Conservation (phyloP, 495 filamentous ascomycete genomes). For the Aspergillus ellipticus region DNA sequence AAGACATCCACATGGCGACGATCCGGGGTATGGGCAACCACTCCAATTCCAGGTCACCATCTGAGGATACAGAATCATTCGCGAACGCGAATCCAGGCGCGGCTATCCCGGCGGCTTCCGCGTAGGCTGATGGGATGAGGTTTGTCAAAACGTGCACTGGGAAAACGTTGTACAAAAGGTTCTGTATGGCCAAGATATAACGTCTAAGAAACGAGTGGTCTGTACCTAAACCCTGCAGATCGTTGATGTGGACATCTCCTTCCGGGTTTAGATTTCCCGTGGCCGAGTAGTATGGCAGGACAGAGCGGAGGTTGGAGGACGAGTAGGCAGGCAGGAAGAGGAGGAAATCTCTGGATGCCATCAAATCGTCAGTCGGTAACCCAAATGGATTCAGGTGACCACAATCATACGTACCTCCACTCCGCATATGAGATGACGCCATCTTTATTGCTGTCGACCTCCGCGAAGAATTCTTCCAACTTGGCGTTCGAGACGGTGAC, state of each 20-base stretch:
- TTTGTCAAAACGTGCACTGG: conserved; percentile 36
- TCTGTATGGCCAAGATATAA: conserved; percentile 35
- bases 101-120: conserved; percentile 27
- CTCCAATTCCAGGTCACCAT: conserved; percentile 43
- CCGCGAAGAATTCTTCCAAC: conserved; percentile 78
- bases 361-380: conserved; percentile 20
- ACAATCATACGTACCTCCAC: conserved; percentile 72
- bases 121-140: conserved; percentile 38
- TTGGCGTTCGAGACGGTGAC: conserved; percentile 73
- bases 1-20: conserved; percentile 47
- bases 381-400: conserved; percentile 10
- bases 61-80: conserved; percentile 28
- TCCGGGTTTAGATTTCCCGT: conserved; percentile 88
- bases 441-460: conserved; percentile 88
- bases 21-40: conserved; percentile 42
- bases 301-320: conserved; percentile 67
- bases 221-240: conserved; percentile 94
- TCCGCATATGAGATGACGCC: conserved; percentile 87
- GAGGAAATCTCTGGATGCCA: conserved; percentile 97
- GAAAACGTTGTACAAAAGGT: conserved; percentile 40
- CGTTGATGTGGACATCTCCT: conserved; percentile 91
- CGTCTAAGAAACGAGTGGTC: conserved; percentile 64
- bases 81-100: conserved; percentile 25
- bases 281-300: conserved; percentile 87
- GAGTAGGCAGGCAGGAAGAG: conserved; percentile 81